Evolutionary conservation across 192 early-diverging fungal genomes (phyloP).

Genomic region (Coemansia sp.): DNA sequence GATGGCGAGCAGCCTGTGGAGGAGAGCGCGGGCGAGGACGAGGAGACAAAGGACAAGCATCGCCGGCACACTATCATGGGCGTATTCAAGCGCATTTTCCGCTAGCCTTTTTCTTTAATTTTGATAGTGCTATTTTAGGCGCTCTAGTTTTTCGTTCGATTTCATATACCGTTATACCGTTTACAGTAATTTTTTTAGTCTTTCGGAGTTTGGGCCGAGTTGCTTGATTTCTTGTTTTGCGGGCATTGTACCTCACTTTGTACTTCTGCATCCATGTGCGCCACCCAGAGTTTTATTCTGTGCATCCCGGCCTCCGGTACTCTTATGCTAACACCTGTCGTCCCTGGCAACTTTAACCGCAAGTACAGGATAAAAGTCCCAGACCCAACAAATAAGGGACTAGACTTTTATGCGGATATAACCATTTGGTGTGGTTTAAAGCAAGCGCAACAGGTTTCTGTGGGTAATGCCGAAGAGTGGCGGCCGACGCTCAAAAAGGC

Average conservation of each 20-base stretch:
- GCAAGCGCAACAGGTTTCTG: background rate
- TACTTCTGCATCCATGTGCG: background rate
- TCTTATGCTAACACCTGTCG: conserved; percentile 6
- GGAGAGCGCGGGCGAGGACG: conserved; percentile 22
- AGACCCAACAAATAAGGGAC: too few species aligned
- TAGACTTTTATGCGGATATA: too few species aligned
- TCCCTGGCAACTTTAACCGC: conserved; percentile 27
- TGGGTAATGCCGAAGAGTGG: conserved; percentile 45
- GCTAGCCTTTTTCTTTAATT: conserved; percentile 4
- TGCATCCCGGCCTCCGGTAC: background rate
- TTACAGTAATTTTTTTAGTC: too few species aligned
- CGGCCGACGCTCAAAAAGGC: conserved; percentile 44
- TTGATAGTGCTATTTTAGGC: background rate
- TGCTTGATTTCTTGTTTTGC: background rate
- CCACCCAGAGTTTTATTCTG: background rate
- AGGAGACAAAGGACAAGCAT: conserved; percentile 36
- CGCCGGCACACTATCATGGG: conserved; percentile 50
- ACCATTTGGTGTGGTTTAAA: too few species aligned
- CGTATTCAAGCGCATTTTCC: conserved; percentile 53
- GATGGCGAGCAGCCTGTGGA: conserved; percentile 21
- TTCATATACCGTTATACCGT: background rate
- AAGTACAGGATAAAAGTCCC: background rate
- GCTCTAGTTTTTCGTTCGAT: background rate
- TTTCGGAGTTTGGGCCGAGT: background rate
- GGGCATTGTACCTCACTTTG: background rate